phyloP scores from a whole-genome alignment of 2,329 filamentous ascomycete genomes.

The Colletotrichum trifolii region DNA sequence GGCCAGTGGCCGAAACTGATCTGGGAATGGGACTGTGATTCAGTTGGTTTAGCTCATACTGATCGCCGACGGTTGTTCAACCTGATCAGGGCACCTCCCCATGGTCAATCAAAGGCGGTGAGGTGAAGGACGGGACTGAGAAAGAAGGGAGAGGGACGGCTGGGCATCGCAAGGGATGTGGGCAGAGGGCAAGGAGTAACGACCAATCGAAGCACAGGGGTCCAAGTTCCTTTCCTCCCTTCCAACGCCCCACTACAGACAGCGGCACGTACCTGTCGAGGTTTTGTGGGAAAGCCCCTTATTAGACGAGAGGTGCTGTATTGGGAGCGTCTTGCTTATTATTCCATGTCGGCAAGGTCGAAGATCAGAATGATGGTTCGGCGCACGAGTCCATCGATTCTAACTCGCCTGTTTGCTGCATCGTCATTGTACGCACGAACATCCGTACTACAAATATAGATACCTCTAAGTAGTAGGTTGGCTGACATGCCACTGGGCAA shows the following conservation, averaged over 20 bases:
- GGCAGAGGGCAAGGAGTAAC: constrained; percentile 6
- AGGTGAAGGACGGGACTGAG: constrained; percentile 1
- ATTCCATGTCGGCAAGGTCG: too few species aligned
- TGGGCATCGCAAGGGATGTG: constrained; percentile 26
- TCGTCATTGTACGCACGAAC: too few species aligned
- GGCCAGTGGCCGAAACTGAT: not conserved
- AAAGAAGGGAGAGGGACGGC: constrained; percentile 1
- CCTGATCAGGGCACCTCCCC: not conserved
- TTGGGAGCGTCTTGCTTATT: too few species aligned
- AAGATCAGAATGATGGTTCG: too few species aligned
- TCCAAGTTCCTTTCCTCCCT: constrained; percentile 8
- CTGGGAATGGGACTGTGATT: too few species aligned
- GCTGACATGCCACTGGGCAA: not conserved
- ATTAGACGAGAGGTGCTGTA: not conserved
- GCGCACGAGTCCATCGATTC: too few species aligned
- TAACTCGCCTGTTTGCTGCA: too few species aligned
- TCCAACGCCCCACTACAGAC: constrained; percentile 1
- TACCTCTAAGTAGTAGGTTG: not conserved
- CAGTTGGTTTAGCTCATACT: too few species aligned
- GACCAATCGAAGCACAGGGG: constrained; percentile 18
- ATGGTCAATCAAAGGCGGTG: constrained; percentile 28
- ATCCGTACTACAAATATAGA: not conserved
- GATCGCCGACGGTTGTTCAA: too few species aligned
- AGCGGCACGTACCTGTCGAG: constrained; percentile 17
- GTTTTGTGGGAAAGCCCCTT: constrained; percentile 17